Conservation (phyloP, 345 rosid species). For the Garcia nutans region DNA sequence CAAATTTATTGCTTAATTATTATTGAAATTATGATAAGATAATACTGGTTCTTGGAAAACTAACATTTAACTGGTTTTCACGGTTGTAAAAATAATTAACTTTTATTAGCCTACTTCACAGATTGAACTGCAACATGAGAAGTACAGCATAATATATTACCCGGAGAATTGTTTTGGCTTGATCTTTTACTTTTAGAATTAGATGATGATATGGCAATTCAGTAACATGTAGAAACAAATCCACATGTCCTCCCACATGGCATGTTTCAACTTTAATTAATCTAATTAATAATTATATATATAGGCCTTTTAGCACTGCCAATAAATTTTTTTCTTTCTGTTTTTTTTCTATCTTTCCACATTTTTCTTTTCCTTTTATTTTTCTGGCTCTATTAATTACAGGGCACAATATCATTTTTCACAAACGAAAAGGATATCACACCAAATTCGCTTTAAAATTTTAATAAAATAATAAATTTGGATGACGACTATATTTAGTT, state of each 20-base stretch:
- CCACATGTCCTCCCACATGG: conserved; percentile 10
- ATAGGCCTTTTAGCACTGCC: too few species aligned
- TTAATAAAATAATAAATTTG: too few species aligned
- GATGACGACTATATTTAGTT: too few species aligned
- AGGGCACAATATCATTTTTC: not conserved
- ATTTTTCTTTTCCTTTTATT: not conserved
- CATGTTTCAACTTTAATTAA: conserved; percentile 11
- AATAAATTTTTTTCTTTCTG: too few species aligned
- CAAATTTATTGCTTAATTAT: not conserved
- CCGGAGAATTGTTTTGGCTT: not conserved
- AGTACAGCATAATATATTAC: not conserved
- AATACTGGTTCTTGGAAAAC: too few species aligned
- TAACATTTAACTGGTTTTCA: too few species aligned
- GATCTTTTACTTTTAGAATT: too few species aligned
- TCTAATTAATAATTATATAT: too few species aligned
- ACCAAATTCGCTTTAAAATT: not conserved
- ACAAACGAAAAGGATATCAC: not conserved
- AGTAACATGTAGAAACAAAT: not conserved
- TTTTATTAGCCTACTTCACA: not conserved
- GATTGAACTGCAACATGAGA: not conserved
- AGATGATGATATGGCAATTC: not conserved
- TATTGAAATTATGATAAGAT: not conserved
- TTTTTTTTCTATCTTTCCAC: not conserved
- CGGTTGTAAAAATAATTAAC: too few species aligned
- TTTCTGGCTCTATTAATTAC: not conserved